Evolutionary conservation across 352 stramenopile species (phyloP).

Genomic region (Phytopythium montanum): DNA sequence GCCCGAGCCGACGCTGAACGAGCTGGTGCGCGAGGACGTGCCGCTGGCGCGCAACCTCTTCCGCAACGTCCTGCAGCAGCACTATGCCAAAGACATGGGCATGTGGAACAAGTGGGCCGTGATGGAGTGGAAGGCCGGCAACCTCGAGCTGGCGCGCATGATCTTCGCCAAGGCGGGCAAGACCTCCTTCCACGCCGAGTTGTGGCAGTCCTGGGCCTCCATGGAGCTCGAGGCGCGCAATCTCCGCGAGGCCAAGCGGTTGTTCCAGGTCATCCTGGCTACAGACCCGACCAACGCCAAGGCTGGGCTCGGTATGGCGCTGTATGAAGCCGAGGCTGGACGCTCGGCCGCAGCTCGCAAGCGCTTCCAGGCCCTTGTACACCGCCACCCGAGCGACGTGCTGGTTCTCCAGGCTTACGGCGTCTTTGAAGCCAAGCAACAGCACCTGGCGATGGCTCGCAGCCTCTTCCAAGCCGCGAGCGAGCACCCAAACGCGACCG

Average conservation of each 20-base stretch:
- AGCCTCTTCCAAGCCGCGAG: slow-evolving; percentile 58
- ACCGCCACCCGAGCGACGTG: slow-evolving; percentile 59
- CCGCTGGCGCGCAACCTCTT: slow-evolving; percentile 69
- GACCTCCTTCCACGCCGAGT: slow-evolving; percentile 61
- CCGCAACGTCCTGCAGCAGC: slow-evolving; percentile 71
- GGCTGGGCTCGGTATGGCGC: slow-evolving; percentile 67
- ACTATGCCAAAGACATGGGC: slow-evolving; percentile 81
- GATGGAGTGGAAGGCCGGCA: slow-evolving; percentile 87
- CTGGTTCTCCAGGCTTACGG: slow-evolving; percentile 70
- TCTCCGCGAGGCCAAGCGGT: slow-evolving; percentile 65
- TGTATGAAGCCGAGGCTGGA: slow-evolving; percentile 63
- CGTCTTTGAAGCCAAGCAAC: slow-evolving; percentile 70
- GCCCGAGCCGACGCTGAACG: slow-evolving; percentile 67
- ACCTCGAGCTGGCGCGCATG: slow-evolving; percentile 79
- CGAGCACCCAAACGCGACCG: slow-evolving; percentile 45
- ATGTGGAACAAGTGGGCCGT: slow-evolving; percentile 92
- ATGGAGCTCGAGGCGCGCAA: slow-evolving; percentile 84
- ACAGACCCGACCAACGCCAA: slow-evolving; percentile 65
- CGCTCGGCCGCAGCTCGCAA: slow-evolving; percentile 51
- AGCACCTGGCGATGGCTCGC: slow-evolving; percentile 62
- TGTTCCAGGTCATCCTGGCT: slow-evolving; percentile 81
- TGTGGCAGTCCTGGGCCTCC: slow-evolving; percentile 84
- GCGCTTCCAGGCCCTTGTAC: slow-evolving; percentile 48
- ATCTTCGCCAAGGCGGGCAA: slow-evolving; percentile 81
- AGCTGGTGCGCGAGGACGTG: slow-evolving; percentile 79